Percentiles rank a stretch among this genome's conserved stretches.
phyloP scores from a whole-genome alignment of 2,329 filamentous ascomycete species.

The Claviceps pusilla region DNA sequence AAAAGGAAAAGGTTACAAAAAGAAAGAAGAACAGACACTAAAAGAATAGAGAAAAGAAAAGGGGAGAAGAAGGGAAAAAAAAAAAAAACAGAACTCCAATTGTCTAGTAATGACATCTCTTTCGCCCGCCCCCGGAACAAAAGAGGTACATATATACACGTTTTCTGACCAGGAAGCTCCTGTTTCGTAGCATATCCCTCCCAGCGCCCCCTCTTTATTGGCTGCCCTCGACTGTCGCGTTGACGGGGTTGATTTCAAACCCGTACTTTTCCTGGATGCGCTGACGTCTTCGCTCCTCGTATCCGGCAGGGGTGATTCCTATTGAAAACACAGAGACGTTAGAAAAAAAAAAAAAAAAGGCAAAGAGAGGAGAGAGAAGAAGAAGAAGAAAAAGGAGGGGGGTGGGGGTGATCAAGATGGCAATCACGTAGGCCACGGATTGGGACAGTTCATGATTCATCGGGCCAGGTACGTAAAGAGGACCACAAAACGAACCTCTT shows the following conservation, averaged over 20 bases:
- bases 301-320: slow-evolving; percentile 72
- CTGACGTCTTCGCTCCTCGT: slow-evolving; percentile 68
- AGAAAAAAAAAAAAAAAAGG: background rate
- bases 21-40: too few relatives aligned
- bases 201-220: slow-evolving; percentile 14
- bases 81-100: slow-evolving; percentile 6
- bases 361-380: background rate
- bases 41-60: too few relatives aligned
- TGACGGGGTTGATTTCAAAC: slow-evolving; percentile 61
- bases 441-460: too few relatives aligned
- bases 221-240: slow-evolving; percentile 31
- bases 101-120: slow-evolving; percentile 8
- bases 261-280: slow-evolving; percentile 78
- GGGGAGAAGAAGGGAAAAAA: too few relatives aligned
- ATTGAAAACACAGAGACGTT: background rate
- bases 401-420: too few relatives aligned
- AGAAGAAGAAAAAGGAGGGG: too few relatives aligned
- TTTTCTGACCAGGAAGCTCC: slow-evolving; percentile 1
- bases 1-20: too few relatives aligned
- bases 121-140: slow-evolving; percentile 14
- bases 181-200: background rate
- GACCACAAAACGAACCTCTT: slow-evolving; percentile 44
- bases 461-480: too few relatives aligned
- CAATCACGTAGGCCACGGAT: too few relatives aligned
- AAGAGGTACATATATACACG: slow-evolving; percentile 24